phyloP scores from a whole-genome alignment of 257 asterid genomes.

The Forsythia suspensa region DNA sequence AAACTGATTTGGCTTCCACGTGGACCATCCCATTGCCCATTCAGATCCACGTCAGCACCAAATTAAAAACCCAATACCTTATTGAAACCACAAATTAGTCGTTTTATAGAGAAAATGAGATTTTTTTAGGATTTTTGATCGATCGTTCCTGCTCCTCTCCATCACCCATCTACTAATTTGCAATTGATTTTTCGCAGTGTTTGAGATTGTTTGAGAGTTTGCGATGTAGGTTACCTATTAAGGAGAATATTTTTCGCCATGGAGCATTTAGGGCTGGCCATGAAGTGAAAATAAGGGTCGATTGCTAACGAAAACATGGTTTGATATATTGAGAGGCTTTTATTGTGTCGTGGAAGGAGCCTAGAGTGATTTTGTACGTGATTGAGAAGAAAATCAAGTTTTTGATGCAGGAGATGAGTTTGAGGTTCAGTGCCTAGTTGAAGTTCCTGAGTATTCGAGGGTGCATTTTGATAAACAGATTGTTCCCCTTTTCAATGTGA shows the following conservation, averaged over 20 bases:
- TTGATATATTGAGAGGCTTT: constrained; percentile 72
- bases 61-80: no score
- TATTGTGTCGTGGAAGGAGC: constrained; percentile 80
- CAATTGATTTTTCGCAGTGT: constrained; percentile 61
- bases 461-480: constrained; percentile 72
- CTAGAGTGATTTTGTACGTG: constrained; percentile 59
- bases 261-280: constrained; percentile 71
- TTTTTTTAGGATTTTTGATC: no score
- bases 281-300: constrained; percentile 62
- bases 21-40: no score
- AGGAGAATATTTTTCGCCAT: constrained; percentile 45
- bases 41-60: no score
- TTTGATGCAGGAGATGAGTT: constrained; percentile 51
- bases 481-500: constrained; percentile 75
- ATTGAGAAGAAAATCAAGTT: constrained; percentile 70
- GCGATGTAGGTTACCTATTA: constrained; percentile 60
- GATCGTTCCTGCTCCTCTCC: no score
- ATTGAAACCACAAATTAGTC: no score
- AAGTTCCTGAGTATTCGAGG: constrained; percentile 77
- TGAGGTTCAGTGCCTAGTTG: constrained; percentile 53
- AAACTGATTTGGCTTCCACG: no score
- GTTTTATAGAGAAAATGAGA: no score
- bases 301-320: constrained; percentile 62
- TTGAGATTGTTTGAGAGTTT: constrained; percentile 60
- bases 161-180: no score